Conservation (phyloP, 331 rosid genomes). For the Saraca asoca region DNA sequence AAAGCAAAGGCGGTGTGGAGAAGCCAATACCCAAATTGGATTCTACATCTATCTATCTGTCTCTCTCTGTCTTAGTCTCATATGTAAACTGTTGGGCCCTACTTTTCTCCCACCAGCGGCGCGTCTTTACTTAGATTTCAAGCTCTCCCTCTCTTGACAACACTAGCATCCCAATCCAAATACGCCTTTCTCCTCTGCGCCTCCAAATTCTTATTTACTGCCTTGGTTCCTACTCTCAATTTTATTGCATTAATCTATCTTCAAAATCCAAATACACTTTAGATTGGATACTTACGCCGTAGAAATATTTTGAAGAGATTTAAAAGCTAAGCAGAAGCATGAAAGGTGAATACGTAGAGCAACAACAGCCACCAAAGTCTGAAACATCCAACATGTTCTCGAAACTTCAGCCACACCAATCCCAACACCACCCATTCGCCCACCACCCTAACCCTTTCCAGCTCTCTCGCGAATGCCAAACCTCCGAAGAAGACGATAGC, state of each 20-base stretch:
- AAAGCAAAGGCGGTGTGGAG: slow-evolving; percentile 41
- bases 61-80: too few species aligned
- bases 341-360: slow-evolving; percentile 72
- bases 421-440: slow-evolving; percentile 38
- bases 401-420: slow-evolving; percentile 60
- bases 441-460: slow-evolving; percentile 61
- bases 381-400: slow-evolving; percentile 67
- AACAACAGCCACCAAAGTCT: slow-evolving; percentile 43
- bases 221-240: neutral
- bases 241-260: neutral
- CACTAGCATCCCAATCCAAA: too few species aligned
- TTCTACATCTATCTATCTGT: slow-evolving; percentile 35
- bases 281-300: slow-evolving; percentile 11
- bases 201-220: neutral
- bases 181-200: neutral
- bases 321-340: slow-evolving; percentile 13
- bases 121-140: slow-evolving; percentile 79
- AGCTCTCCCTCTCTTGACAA: slow-evolving; percentile 44
- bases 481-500: slow-evolving; percentile 56
- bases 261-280: slow-evolving; percentile 21
- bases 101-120: slow-evolving; percentile 66
- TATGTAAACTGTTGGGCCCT: slow-evolving; percentile 50
- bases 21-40: slow-evolving; percentile 39
- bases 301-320: neutral
- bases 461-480: slow-evolving; percentile 48